Conservation (phyloP, 2,329 filamentous ascomycete species). For the Diplocarpon mali region DNA sequence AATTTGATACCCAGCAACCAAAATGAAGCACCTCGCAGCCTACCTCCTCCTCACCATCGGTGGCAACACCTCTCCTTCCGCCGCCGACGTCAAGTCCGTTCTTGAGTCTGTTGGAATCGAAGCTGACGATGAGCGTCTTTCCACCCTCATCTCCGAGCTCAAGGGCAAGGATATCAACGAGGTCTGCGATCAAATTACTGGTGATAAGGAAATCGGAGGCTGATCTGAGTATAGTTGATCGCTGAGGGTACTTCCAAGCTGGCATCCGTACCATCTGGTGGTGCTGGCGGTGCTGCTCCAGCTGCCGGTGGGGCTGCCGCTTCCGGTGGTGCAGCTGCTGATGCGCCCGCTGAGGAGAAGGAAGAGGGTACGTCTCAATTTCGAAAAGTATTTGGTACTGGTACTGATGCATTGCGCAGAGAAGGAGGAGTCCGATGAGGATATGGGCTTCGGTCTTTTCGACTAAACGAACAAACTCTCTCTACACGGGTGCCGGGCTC, state of each 20-base stretch:
- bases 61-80: conserved; percentile 83
- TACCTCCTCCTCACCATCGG: conserved; percentile 94
- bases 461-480: conserved; percentile 42
- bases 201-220: conserved; percentile 19
- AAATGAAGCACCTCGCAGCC: conserved; percentile 99
- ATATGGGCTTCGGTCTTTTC: conserved; percentile 70
- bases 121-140: conserved; percentile 76
- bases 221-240: conserved; percentile 60
- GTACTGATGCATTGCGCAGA: conserved; percentile 31
- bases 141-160: conserved; percentile 81
- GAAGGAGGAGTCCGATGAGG: conserved; percentile 63
- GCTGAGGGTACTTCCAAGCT: conserved; percentile 84
- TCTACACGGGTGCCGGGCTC: conserved; percentile 16
- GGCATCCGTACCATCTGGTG: conserved; percentile 91
- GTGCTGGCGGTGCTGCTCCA: conserved; percentile 50
- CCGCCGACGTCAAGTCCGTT: conserved; percentile 75
- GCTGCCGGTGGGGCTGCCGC: conserved; percentile 57
- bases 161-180: conserved; percentile 87
- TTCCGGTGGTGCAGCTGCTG: conserved; percentile 51
- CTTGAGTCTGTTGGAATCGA: conserved; percentile 93
- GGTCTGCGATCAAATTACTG: conserved; percentile 40
- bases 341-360: conserved; percentile 61
- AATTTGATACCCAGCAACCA: conserved; percentile 36
- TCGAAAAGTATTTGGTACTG: not conserved
- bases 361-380: conserved; percentile 66